phyloP scores from a whole-genome alignment of 805 yeast genomes.

The Starmera dryadoides region DNA sequence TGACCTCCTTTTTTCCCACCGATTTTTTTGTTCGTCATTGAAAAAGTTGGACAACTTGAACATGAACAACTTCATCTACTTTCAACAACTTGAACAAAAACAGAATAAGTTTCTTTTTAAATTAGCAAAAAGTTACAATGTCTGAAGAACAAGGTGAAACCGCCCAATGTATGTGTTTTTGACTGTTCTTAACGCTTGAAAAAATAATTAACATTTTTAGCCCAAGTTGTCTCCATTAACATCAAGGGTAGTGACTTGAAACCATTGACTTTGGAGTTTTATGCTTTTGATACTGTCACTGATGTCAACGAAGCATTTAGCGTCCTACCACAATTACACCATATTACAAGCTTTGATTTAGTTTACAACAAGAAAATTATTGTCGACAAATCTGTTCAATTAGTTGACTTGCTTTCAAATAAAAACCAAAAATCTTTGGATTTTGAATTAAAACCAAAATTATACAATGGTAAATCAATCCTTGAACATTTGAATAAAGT shows the following conservation, averaged over 20 bases:
- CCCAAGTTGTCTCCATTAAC: slow-evolving; percentile 4
- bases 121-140: too few species aligned
- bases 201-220: not conserved
- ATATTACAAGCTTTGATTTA: slow-evolving; percentile 54
- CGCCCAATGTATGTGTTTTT: too few species aligned
- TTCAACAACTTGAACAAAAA: too few species aligned
- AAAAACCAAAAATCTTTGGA: slow-evolving; percentile 23
- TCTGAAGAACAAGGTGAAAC: not conserved
- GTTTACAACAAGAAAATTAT: slow-evolving; percentile 27
- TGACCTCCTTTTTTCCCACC: too few species aligned
- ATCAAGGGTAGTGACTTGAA: slow-evolving; percentile 7
- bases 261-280: slow-evolving; percentile 12
- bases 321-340: slow-evolving; percentile 49
- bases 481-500: slow-evolving; percentile 55
- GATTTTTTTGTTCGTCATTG: too few species aligned
- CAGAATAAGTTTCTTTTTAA: too few species aligned
- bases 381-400: slow-evolving; percentile 15
- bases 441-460: slow-evolving; percentile 41
- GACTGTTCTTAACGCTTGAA: too few species aligned
- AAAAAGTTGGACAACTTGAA: too few species aligned
- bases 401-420: slow-evolving; percentile 18
- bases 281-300: slow-evolving; percentile 38
- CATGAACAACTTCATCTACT: too few species aligned
- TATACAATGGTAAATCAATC: slow-evolving; percentile 56
- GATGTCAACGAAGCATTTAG: slow-evolving; percentile 53